Conservation (phyloP, 1,284 basidiomycete species). For the Heterobasidion annosum region DNA sequence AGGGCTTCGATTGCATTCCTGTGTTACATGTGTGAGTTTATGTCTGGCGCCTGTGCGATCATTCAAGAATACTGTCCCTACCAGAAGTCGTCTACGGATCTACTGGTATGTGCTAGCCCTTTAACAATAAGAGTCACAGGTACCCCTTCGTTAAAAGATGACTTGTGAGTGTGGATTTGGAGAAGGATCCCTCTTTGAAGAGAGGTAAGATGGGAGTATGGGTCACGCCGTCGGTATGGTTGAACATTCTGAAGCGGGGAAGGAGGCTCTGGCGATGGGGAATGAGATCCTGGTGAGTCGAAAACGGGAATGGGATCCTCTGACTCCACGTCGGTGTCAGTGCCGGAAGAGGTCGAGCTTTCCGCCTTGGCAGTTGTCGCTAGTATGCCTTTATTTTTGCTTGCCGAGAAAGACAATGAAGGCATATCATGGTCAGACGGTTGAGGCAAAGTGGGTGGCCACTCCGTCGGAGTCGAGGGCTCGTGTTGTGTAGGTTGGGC, state of each 20-base stretch:
- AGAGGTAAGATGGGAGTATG: constrained; percentile 47
- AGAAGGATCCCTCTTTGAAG: constrained; percentile 62
- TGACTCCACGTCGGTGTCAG: not conserved
- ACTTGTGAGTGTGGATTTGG: constrained; percentile 34
- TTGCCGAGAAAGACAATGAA: not conserved
- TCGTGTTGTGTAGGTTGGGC: not conserved
- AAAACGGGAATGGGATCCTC: not conserved
- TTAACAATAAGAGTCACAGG: constrained; percentile 52
- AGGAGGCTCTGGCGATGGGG: not conserved
- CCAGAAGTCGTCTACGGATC: constrained; percentile 34
- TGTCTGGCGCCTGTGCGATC: no score
- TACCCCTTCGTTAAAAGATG: constrained; percentile 42
- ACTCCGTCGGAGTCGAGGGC: not conserved
- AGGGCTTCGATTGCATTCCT: constrained; percentile 2
- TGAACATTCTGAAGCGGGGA: not conserved
- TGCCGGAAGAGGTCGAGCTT: not conserved
- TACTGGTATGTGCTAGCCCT: constrained; percentile 31
- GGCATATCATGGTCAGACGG: not conserved
- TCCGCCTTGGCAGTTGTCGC: not conserved
- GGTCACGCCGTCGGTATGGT: constrained; percentile 20
- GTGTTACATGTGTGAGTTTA: not conserved
- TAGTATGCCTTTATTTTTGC: no score
- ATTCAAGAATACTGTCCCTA: constrained; percentile 15
- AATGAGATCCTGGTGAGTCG: not conserved
- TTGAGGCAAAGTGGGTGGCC: not conserved